Evolutionary conservation across 2,329 filamentous ascomycete species (phyloP), one percentile per base, ranked within the genome.

Genomic region (Emergomyces orientalis): DNA sequence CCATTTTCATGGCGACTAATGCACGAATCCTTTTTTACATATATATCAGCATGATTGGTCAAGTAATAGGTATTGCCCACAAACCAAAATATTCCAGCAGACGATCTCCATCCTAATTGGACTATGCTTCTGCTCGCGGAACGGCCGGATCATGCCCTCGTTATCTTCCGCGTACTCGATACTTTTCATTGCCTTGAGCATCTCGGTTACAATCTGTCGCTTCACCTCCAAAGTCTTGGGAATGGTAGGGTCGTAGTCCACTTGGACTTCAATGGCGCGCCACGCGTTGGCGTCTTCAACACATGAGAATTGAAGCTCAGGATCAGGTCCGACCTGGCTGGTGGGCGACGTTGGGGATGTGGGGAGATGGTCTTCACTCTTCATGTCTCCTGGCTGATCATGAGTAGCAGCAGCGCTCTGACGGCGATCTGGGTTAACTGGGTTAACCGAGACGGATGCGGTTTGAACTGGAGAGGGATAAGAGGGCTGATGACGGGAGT

Each of bases 101-200:
- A 68, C 67, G 5, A 65, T 63, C 61, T 76, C 75, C 41, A 75
- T 67, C 11, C 69, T 63, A 2, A 61, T 61, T 14, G 68, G 62
- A 59, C 69, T 62, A 37, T 71, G 68, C 39, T 66, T 67, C 8
- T 68, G 58, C 3, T 71, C 67, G 3, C 59, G 54, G 63, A 75
- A 76, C 3, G 70, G 71, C 11, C 67, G 67, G 4, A 72, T 67
- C 71, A 75, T 76, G 9, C 67, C 67, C 3, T 65, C 65, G 52
- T 73, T 73, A 34, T 76, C 73, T 41, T 69, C 63, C 0, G 71
- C 71, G 14, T 66, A 25, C 7, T 69, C 63, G 22, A 69, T 67
- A 39, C 66, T 70, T 25, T 68, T 71, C 71, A 77, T 74, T 0
- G 73, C 73, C n/a, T 67, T 67, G 57, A 70, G 67, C 32, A 77